A percentile compares a stretch with the other conserved stretches of the same genome.
phyloP scores from a whole-genome alignment of 1,139 yeast species.

The Eremothecium cymbalariae region DNA sequence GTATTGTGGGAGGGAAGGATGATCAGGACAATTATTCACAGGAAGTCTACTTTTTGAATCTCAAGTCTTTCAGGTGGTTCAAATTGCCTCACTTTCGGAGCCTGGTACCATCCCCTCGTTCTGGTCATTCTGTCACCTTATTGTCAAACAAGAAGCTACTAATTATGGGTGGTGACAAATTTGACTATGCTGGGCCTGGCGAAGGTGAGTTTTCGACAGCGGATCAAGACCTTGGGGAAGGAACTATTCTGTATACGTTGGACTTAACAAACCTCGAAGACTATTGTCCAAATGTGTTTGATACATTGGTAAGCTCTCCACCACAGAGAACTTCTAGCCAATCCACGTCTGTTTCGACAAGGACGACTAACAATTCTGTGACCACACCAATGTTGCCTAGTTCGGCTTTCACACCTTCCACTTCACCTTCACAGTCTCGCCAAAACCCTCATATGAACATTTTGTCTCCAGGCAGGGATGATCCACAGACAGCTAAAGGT shows the following conservation, averaged over 20 bases:
- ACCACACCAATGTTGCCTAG: conserved; percentile 1
- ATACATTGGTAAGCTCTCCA: conserved; percentile 9
- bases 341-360: background rate
- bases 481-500: background rate
- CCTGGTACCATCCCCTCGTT: conserved; percentile 69
- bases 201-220: conserved; percentile 39
- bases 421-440: background rate
- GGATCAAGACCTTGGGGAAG: conserved; percentile 42
- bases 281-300: conserved; percentile 32
- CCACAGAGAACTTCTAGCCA: conserved; percentile 4
- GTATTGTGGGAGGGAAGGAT: conserved; percentile 86
- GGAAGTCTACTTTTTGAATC: conserved; percentile 66
- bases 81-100: conserved; percentile 46
- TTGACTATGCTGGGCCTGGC: conserved; percentile 44
- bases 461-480: background rate
- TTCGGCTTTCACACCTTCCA: background rate
- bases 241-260: conserved; percentile 57
- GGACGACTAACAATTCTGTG: background rate
- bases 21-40: conserved; percentile 63
- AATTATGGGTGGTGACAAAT: conserved; percentile 88
- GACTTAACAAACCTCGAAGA: conserved; percentile 38
- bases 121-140: conserved; percentile 89
- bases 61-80: conserved; percentile 66
- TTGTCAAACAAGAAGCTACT: conserved; percentile 56
- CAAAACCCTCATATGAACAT: background rate